A percentile compares a stretch with the other conserved stretches of the same genome.
These are phyloP conservation scores for Trichoderma sp. DNA, from an alignment of 2,329 filamentous ascomycete species.

Conservation along the genomic window DNA sequence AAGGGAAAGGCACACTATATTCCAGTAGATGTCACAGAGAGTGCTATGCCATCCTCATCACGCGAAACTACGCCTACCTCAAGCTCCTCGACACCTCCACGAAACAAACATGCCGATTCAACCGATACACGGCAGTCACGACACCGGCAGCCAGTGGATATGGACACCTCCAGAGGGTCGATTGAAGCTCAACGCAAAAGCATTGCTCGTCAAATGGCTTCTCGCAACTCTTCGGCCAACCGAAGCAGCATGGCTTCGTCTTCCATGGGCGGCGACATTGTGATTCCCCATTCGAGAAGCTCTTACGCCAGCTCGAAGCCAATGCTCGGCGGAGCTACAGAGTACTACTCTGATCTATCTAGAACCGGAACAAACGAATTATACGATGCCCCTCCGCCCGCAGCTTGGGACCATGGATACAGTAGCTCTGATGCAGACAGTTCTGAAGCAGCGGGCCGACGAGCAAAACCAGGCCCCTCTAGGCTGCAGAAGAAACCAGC, in stretches of 20 bases:
- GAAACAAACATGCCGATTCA: neutral
- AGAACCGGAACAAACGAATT: neutral
- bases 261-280: neutral
- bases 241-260: slow-evolving; percentile 14
- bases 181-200: neutral
- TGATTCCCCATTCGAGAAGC: slow-evolving; percentile 6
- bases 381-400: neutral
- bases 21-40: neutral
- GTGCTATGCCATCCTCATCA: neutral
- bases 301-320: slow-evolving; percentile 10
- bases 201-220: slow-evolving; percentile 9
- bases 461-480: neutral
- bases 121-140: neutral
- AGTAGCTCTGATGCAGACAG: slow-evolving; percentile 21
- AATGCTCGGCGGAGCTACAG: neutral
- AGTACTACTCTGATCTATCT: slow-evolving; percentile 15
- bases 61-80: neutral
- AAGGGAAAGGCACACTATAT: slow-evolving; percentile 25
- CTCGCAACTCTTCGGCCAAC: slow-evolving; percentile 11
- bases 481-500: slow-evolving; percentile 18
- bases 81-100: neutral
- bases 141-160: neutral
- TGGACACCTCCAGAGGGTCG: neutral
- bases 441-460: neutral
- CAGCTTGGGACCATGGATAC: slow-evolving; percentile 12